Base-by-base conservation (phyloP, 495 filamentous ascomycete genomes). In the Lindgomyces ingoldianus region DNA sequence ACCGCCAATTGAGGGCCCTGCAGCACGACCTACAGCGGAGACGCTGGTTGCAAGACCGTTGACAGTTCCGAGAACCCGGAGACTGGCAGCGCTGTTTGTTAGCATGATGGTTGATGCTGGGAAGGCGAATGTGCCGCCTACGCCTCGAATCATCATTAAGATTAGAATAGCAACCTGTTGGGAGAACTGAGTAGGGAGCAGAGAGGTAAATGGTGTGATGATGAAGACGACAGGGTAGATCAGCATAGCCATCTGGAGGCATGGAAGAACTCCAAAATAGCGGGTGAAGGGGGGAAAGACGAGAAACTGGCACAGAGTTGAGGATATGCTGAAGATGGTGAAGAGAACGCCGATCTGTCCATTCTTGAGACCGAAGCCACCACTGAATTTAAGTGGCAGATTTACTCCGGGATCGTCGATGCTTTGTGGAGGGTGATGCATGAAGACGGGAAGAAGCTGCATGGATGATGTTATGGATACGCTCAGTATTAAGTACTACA, bases 21-120 rank as follows among this genome's bases (percentile, higher is more conserved):
- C 70, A 0, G 90, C 91, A 27, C 91, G 80, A 9, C 92, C 92
- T 19, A 96, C 70, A 0, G 89, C 91, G 64, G 85, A 87, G 29
- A 92, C 81, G 50, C 87, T 87, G 0, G 91, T 93, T 0, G 89
- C 90, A 54, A 96, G 85, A 0, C 93, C 93, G 72, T 98, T 98
- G 51, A 98, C 76, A 1, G 93, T 96, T 0, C 92, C 93, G 6
- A 96, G 82, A 48, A 95, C 82, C 29, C 83, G 78, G 30, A 96
- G 77, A 47, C 84, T 89, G 0, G 79, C 75, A 1, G 91, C 91
- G 18, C 88, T 90, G 76, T 96, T 98, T 47, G 93, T 96, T 18
- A 98, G 79, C 19, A 96, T 75, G 69, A 96, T 95, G n/a, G 89
- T 94, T 16, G 81, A 87, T 73, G 88, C 91, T 0, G 93, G 93